Conservation (phyloP, 495 filamentous ascomycete species). For the Lineolata rhizophorae region DNA sequence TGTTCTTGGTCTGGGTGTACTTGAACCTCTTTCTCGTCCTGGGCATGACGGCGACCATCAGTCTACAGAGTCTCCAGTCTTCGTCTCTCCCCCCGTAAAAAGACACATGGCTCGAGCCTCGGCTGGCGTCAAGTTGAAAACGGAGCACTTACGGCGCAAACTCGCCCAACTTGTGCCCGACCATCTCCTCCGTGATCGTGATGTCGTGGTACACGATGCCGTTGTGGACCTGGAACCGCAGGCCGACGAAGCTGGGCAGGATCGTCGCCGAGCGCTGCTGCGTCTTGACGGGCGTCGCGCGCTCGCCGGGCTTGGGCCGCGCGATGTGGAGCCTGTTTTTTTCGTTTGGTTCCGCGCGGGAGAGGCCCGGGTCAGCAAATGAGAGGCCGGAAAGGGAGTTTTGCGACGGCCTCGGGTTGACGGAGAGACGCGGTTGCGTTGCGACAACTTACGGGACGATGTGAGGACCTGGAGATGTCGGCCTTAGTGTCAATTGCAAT, state of each 20-base stretch:
- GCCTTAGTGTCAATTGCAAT: constrained; percentile 4
- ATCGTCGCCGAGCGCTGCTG: constrained; percentile 83
- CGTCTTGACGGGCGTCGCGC: constrained; percentile 55
- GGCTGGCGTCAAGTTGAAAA: neutral
- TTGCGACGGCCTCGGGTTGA: neutral
- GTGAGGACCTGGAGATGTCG: constrained; percentile 30
- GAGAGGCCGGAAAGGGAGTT: neutral
- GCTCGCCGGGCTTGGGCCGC: constrained; percentile 37
- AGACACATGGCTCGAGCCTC: neutral
- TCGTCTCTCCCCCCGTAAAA: neutral
- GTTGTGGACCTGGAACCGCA: constrained; percentile 86
- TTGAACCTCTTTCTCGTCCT: constrained; percentile 80
- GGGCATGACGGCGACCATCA: too few relatives aligned
- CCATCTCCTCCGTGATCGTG: constrained; percentile 89
- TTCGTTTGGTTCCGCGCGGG: constrained; percentile 3
- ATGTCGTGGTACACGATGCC: constrained; percentile 85
- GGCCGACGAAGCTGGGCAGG: constrained; percentile 83
- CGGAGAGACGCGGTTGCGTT: too few relatives aligned
- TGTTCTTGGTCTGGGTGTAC: constrained; percentile 59
- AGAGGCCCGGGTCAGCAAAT: neutral
- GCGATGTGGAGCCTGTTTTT: constrained; percentile 35
- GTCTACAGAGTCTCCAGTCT: constrained; percentile 2
- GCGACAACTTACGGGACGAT: constrained; percentile 54
- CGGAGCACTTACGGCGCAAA: constrained; percentile 55
- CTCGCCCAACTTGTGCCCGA: constrained; percentile 91